These are phyloP conservation scores for Neurospora sp. DNA, from an alignment of 495 filamentous ascomycete species.

Conservation along the genomic window DNA sequence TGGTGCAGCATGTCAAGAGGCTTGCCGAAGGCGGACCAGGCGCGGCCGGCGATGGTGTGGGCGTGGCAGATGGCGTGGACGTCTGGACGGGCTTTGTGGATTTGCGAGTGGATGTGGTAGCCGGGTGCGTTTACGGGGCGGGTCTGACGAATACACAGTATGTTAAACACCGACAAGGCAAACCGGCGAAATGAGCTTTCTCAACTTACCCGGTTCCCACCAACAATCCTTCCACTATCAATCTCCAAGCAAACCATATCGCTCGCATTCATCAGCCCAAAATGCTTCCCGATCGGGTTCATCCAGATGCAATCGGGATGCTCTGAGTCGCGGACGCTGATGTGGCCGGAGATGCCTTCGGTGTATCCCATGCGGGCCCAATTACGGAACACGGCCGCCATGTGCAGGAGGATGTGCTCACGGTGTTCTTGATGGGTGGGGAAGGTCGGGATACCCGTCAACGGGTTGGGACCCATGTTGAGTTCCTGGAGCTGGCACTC, in stretches of 20 bases:
- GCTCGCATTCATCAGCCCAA: conserved; percentile 39
- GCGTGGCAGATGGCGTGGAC: conserved; percentile 47
- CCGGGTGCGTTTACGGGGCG: conserved; percentile 53
- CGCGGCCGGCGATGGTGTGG: conserved; percentile 42
- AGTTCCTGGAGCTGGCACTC: neutral
- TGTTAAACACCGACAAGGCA: neutral
- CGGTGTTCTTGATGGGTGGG: conserved; percentile 28
- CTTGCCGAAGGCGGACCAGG: conserved; percentile 42
- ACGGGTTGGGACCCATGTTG: neutral
- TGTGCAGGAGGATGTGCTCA: conserved; percentile 45
- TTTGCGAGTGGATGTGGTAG: conserved; percentile 55
- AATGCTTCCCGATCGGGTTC: conserved; percentile 50
- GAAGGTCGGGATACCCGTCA: conserved; percentile 36
- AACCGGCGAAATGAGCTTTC: neutral
- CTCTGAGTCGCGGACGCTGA: conserved; percentile 54
- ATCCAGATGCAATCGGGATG: conserved; percentile 55
- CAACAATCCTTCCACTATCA: conserved; percentile 39
- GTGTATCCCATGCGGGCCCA: conserved; percentile 49
- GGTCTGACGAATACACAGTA: neutral
- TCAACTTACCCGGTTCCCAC: conserved; percentile 26
- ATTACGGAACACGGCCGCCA: conserved; percentile 49
- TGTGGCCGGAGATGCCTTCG: conserved; percentile 58
- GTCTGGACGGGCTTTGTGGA: conserved; percentile 45
- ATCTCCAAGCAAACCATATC: conserved; percentile 48
- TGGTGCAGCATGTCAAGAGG: conserved; percentile 49